These are phyloP conservation scores for Syncephalastrum racemosum DNA, from an alignment of 371 early-diverging fungal genomes.

Conservation along the genomic window DNA sequence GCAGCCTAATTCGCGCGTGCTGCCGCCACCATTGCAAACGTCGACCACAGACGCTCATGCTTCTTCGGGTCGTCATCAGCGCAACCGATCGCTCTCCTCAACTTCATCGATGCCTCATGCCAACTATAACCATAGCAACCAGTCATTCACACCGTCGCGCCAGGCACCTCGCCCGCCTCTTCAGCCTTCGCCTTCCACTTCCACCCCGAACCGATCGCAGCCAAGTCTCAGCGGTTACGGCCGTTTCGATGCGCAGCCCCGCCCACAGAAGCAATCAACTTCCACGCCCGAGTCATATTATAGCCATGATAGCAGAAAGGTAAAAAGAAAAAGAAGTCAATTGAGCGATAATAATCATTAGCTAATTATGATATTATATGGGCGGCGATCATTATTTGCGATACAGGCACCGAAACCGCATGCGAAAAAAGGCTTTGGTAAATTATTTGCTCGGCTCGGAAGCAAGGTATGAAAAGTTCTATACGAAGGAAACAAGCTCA, in stretches of 20 bases:
- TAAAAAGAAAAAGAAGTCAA: background rate
- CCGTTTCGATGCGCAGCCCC: background rate
- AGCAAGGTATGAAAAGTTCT: constrained; percentile 11
- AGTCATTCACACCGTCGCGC: background rate
- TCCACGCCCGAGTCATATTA: constrained; percentile 1
- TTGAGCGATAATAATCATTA: too few species aligned
- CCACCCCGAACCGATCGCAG: background rate
- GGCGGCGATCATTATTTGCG: background rate
- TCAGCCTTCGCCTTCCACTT: constrained; percentile 5
- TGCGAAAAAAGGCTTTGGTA: constrained; percentile 14
- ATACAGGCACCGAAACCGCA: background rate
- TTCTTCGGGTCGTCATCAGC: constrained; percentile 2
- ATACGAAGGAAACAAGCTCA: background rate
- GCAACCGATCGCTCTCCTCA: constrained; percentile 2
- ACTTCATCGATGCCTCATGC: constrained; percentile 1
- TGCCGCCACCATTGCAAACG: constrained; percentile 3
- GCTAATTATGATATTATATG: background rate
- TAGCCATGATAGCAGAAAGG: background rate
- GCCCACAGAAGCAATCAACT: background rate
- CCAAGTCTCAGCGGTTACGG: background rate
- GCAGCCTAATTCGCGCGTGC: constrained; percentile 18
- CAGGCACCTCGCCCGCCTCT: too few species aligned
- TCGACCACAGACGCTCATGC: too few species aligned
- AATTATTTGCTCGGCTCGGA: constrained; percentile 15
- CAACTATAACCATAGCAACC: background rate